A percentile compares a stretch with the other conserved stretches of the same genome.
Evolutionary conservation across 352 stramenopile genomes (phyloP).

Genomic region (Phytophthora quininea): DNA sequence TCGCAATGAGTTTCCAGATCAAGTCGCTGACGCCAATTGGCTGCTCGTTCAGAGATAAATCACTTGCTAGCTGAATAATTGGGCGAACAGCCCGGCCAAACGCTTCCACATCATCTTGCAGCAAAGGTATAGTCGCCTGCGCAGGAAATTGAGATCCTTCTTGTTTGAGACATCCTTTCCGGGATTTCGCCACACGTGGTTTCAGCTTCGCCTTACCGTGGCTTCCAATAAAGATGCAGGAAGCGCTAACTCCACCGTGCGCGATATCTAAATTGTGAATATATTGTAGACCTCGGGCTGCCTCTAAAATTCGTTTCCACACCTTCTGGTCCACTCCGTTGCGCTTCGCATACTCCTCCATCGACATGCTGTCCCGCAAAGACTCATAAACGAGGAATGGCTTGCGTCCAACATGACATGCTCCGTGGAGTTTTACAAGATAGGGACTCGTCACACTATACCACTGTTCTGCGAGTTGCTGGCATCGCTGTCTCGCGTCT

Average conservation of each 20-base stretch:
- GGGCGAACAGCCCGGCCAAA: conserved; percentile 21
- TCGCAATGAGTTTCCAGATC: conserved; percentile 10
- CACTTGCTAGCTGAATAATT: conserved; percentile 1
- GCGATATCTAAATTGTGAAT: conserved; percentile 21
- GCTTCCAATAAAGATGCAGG: conserved; percentile 13
- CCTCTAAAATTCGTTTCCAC: conserved; percentile 34
- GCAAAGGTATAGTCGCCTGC: neutral
- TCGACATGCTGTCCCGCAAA: conserved; percentile 8
- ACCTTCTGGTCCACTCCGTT: conserved; percentile 10
- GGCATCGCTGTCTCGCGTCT: conserved; percentile 1
- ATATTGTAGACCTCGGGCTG: conserved; percentile 27
- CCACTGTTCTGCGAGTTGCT: conserved; percentile 19
- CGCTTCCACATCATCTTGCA: conserved; percentile 25
- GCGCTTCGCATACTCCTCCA: conserved; percentile 18
- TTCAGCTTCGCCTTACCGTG: conserved; percentile 36
- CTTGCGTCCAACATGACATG: conserved; percentile 27
- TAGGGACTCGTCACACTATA: conserved; percentile 12
- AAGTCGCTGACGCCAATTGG: conserved; percentile 1
- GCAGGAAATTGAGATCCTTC: too few relatives aligned
- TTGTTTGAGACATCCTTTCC: too few relatives aligned
- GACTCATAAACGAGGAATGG: conserved; percentile 38
- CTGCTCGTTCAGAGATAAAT: conserved; percentile 14
- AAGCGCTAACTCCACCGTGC: conserved; percentile 18
- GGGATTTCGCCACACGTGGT: neutral
- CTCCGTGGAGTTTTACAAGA: conserved; percentile 28